phyloP scores from a whole-genome alignment of 805 yeast species.

The Ogataea degrootiae region DNA sequence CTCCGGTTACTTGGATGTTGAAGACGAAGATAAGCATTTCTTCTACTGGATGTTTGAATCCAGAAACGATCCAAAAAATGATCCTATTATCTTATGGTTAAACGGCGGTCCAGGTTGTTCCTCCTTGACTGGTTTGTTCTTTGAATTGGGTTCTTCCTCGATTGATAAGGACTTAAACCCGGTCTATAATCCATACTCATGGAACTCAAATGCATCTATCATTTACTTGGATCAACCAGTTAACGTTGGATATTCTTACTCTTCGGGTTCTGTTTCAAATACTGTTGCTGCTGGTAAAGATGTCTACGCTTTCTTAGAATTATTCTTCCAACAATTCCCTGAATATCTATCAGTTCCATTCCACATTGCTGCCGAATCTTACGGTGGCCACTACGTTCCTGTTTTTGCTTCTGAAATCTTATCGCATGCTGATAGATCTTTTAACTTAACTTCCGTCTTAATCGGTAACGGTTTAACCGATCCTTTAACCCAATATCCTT shows the following conservation, averaged over 20 bases:
- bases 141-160: slow-evolving; percentile 87
- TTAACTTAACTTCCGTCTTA: slow-evolving; percentile 70
- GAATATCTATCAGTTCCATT: slow-evolving; percentile 53
- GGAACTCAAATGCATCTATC: slow-evolving; percentile 89
- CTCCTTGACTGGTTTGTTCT: slow-evolving; percentile 81
- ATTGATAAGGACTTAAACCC: slow-evolving; percentile 64
- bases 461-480: slow-evolving; percentile 95
- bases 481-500: slow-evolving; percentile 69
- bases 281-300: slow-evolving; percentile 85
- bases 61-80: slow-evolving; percentile 78
- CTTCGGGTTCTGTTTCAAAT: slow-evolving; percentile 54
- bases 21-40: slow-evolving; percentile 73
- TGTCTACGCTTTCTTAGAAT: slow-evolving; percentile 75
- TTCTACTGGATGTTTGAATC: slow-evolving; percentile 94
- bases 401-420: slow-evolving; percentile 55
- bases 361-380: slow-evolving; percentile 83
- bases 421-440: slow-evolving; percentile 48
- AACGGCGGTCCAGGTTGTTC: slow-evolving; percentile 98
- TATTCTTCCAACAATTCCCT: slow-evolving; percentile 83
- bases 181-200: slow-evolving; percentile 74
- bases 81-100: slow-evolving; percentile 83
- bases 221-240: slow-evolving; percentile 93
- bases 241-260: slow-evolving; percentile 86
- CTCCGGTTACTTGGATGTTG: slow-evolving; percentile 67
- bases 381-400: slow-evolving; percentile 82